Conservation (phyloP, 2,329 filamentous ascomycete genomes). For the Didymella segeticola region DNA sequence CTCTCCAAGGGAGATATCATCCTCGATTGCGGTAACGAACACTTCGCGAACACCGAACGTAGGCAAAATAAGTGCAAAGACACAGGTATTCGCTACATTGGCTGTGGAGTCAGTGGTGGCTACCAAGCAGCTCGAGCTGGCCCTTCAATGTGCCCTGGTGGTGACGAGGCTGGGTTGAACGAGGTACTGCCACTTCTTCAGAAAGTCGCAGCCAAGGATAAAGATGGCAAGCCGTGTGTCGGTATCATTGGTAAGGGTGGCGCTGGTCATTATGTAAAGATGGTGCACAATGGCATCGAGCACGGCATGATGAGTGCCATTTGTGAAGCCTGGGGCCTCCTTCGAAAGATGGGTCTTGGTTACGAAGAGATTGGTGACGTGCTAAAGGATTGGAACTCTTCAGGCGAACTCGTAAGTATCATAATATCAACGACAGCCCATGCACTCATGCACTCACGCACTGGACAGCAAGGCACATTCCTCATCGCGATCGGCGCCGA, state of each 20-base stretch:
- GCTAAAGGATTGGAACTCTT: conserved; percentile 66
- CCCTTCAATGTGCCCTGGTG: conserved; percentile 72
- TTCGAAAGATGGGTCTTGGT: conserved; percentile 64
- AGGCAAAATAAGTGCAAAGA: conserved; percentile 64
- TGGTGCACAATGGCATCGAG: conserved; percentile 78
- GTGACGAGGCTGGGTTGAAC: conserved; percentile 63
- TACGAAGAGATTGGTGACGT: conserved; percentile 67
- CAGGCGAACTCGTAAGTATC: conserved; percentile 60
- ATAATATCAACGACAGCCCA: neutral
- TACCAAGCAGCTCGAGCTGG: conserved; percentile 72
- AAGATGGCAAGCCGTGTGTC: conserved; percentile 66
- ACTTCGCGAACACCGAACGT: conserved; percentile 69
- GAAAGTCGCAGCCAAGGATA: conserved; percentile 68
- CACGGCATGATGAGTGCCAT: conserved; percentile 73
- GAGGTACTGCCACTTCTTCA: conserved; percentile 67
- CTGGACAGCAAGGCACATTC: conserved; percentile 60
- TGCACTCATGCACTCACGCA: conserved; percentile 4
- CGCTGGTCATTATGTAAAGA: conserved; percentile 75
- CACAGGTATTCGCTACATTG: conserved; percentile 69
- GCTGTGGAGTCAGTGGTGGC: conserved; percentile 72
- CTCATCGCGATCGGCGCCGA: conserved; percentile 68
- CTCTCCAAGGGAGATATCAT: conserved; percentile 69
- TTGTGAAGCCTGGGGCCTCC: conserved; percentile 69
- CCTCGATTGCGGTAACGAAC: conserved; percentile 72
- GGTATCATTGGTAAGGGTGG: conserved; percentile 67